Percentiles rank a stretch among this genome's conserved stretches.
phyloP scores from a whole-genome alignment of 352 stramenopile genomes.

The Phytophthora chlamydospora region DNA sequence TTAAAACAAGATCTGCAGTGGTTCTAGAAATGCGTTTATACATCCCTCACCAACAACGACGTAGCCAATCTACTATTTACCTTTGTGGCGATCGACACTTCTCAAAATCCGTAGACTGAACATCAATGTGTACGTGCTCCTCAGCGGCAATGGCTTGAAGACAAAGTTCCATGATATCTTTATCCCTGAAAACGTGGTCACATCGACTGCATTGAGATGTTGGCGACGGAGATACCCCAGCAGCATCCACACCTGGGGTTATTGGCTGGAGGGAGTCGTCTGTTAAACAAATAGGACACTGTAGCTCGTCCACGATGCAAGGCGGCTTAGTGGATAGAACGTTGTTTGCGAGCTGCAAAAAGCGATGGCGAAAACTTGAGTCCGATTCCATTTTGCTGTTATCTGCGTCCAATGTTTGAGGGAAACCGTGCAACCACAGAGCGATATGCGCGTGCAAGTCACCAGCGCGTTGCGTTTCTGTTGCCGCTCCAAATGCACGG shows the following conservation, averaged over 20 bases:
- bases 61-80: not conserved
- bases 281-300: not conserved
- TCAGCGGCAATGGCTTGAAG: not conserved
- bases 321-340: constrained; percentile 4
- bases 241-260: constrained; percentile 7
- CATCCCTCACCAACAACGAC: constrained; percentile 10
- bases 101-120: not conserved
- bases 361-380: not conserved
- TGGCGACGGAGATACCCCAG: not conserved
- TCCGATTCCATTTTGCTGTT: not conserved
- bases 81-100: constrained; percentile 3
- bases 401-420: not conserved
- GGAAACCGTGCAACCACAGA: constrained; percentile 35
- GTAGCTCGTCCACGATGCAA: not conserved
- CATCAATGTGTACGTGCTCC: not conserved
- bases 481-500: constrained; percentile 18
- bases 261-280: not conserved
- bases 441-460: constrained; percentile 35
- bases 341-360: not conserved
- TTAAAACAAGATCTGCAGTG: constrained; percentile 15
- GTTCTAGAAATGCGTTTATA: constrained; percentile 17
- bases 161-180: constrained; percentile 6
- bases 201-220: constrained; percentile 1
- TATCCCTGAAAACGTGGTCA: not conserved
- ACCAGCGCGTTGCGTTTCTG: constrained; percentile 31